phyloP scores from a whole-genome alignment of 495 filamentous ascomycete species.

The Poronia punctata region DNA sequence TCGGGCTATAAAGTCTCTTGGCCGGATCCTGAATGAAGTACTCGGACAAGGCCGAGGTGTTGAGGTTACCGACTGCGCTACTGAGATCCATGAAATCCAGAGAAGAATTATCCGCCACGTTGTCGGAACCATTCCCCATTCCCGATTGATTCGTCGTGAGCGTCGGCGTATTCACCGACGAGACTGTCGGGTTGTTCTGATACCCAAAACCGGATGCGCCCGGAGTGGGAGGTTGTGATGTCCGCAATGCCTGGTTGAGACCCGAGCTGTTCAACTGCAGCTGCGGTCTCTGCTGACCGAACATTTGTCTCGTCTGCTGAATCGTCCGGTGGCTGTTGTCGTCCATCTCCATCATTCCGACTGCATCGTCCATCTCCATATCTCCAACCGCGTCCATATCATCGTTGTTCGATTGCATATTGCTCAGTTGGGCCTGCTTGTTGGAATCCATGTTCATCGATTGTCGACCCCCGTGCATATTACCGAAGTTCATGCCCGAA shows the following conservation, averaged over 20 bases:
- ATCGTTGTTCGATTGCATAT: constrained; percentile 35
- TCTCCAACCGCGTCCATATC: constrained; percentile 87
- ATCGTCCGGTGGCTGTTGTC: constrained; percentile 53
- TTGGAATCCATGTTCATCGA: constrained; percentile 19
- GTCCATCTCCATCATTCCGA: constrained; percentile 55
- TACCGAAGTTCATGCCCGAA: constrained; percentile 28
- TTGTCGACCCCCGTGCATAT: constrained; percentile 43
- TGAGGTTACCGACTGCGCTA: constrained; percentile 34
- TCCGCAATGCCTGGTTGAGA: constrained; percentile 70
- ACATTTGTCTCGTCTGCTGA: constrained; percentile 52
- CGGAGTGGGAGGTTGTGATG: constrained; percentile 81
- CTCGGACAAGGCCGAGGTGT: constrained; percentile 28
- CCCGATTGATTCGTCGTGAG: constrained; percentile 55
- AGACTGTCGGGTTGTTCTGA: constrained; percentile 95
- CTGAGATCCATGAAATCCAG: constrained; percentile 49
- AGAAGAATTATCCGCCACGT: constrained; percentile 47
- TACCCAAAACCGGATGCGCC: constrained; percentile 64
- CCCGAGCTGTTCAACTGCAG: constrained; percentile 61
- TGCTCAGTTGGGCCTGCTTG: constrained; percentile 23
- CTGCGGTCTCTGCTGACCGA: constrained; percentile 67
- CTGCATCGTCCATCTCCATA: constrained; percentile 92
- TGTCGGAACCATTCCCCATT: constrained; percentile 26
- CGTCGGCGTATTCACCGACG: constrained; percentile 92
- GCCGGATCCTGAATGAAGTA: constrained; percentile 90
- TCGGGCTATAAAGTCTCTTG: constrained; percentile 83